Evolutionary conservation across 2,329 filamentous ascomycete species (phyloP).

Genomic region (Fusarium tuaranense): DNA sequence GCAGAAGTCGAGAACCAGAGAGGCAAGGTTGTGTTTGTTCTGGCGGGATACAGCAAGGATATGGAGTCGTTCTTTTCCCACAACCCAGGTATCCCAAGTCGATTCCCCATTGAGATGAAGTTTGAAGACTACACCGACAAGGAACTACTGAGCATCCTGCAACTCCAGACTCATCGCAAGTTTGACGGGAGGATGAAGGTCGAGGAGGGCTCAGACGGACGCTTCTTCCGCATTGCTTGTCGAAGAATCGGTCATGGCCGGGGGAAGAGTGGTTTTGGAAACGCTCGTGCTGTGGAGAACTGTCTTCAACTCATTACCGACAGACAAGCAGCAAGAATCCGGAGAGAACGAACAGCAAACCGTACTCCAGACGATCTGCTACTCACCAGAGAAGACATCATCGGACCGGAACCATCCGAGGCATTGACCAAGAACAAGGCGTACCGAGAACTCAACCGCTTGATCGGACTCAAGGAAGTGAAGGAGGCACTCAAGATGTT

Average conservation of each 20-base stretch:
- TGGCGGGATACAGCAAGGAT: conserved; percentile 79
- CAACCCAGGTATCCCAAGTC: conserved; percentile 77
- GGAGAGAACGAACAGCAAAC: conserved; percentile 56
- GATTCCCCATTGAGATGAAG: conserved; percentile 73
- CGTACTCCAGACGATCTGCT: conserved; percentile 65
- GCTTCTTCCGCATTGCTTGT: conserved; percentile 73
- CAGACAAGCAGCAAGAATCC: conserved; percentile 70
- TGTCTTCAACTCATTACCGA: conserved; percentile 62
- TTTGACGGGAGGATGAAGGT: conserved; percentile 68
- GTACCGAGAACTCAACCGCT: conserved; percentile 67
- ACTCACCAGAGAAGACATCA: conserved; percentile 75
- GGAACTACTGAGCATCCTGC: conserved; percentile 73
- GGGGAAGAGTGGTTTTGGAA: conserved; percentile 77
- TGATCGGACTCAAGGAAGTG: conserved; percentile 71
- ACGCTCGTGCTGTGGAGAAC: conserved; percentile 78
- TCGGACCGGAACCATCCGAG: conserved; percentile 73
- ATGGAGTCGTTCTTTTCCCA: conserved; percentile 84
- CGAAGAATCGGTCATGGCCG: conserved; percentile 72
- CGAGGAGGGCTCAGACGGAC: conserved; percentile 67
- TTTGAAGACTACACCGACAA: conserved; percentile 77
- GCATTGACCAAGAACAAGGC: conserved; percentile 64
- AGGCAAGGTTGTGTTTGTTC: conserved; percentile 77
- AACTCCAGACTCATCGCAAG: conserved; percentile 63
- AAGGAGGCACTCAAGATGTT: conserved; percentile 71
- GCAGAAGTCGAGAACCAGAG: conserved; percentile 78